These are phyloP conservation scores for Aspergillus affinis DNA, from an alignment of 495 filamentous ascomycete species.

Conservation along the genomic window DNA sequence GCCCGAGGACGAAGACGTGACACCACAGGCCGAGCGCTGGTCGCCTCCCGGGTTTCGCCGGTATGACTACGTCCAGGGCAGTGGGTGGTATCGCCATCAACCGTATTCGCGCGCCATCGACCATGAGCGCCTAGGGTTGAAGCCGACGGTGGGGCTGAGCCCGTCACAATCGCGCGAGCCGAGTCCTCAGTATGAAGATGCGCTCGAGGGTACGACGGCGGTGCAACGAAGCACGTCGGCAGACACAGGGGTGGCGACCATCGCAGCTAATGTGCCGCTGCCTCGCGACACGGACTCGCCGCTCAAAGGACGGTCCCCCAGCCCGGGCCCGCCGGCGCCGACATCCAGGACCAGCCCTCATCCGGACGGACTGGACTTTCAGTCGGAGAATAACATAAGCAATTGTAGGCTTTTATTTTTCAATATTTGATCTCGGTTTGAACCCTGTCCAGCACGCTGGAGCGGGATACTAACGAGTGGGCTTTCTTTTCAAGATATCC, in stretches of 20 bases:
- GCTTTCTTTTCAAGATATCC: constrained; percentile 61
- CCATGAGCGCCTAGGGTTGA: constrained; percentile 35
- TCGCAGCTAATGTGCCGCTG: constrained; percentile 58
- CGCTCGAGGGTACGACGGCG: constrained; percentile 38
- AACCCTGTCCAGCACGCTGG: constrained; percentile 32
- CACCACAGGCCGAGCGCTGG: constrained; percentile 45
- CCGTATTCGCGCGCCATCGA: constrained; percentile 43
- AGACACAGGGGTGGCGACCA: constrained; percentile 50
- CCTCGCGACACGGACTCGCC: constrained; percentile 52
- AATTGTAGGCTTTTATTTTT: constrained; percentile 48
- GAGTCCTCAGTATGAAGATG: constrained; percentile 58
- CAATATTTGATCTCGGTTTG: constrained; percentile 23
- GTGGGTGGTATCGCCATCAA: constrained; percentile 62
- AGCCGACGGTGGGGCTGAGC: constrained; percentile 44
- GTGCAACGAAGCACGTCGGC: constrained; percentile 26
- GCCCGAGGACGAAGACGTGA: constrained; percentile 39
- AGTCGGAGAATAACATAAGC: constrained; percentile 45
- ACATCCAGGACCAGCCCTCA: constrained; percentile 21
- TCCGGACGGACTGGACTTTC: constrained; percentile 34
- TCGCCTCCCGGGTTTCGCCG: constrained; percentile 59
- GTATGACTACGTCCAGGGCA: constrained; percentile 47
- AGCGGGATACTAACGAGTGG: constrained; percentile 36
- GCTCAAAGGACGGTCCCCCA: constrained; percentile 51
- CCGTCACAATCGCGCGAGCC: constrained; percentile 52
- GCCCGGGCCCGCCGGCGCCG: constrained; percentile 40